Conservation (phyloP, 441 rosid species). For the Populus trichocarpa region DNA sequence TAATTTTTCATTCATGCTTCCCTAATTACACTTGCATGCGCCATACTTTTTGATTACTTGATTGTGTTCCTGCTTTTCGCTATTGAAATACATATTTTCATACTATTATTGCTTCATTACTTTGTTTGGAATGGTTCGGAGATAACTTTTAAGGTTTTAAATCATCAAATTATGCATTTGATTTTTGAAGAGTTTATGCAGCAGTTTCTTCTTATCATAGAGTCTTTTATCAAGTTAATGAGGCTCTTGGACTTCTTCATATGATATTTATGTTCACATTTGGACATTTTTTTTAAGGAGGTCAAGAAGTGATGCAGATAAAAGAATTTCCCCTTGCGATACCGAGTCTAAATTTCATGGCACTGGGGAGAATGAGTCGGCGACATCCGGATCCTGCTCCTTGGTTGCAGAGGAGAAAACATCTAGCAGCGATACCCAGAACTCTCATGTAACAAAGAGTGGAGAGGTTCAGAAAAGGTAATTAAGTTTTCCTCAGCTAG, state of each 20-base stretch:
- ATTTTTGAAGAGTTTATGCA: background rate
- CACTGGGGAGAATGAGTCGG: slow-evolving; percentile 43
- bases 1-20: background rate
- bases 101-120: background rate
- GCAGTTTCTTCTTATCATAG: background rate
- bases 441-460: slow-evolving; percentile 36
- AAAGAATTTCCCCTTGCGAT: slow-evolving; percentile 28
- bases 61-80: background rate
- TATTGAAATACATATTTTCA: background rate
- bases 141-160: background rate
- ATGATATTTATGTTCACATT: slow-evolving; percentile 8
- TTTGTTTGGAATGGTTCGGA: background rate
- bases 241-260: background rate
- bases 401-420: slow-evolving; percentile 68
- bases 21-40: background rate
- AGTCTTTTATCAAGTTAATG: background rate
- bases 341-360: slow-evolving; percentile 37
- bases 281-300: slow-evolving; percentile 28
- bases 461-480: slow-evolving; percentile 56
- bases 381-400: slow-evolving; percentile 77
- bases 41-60: background rate
- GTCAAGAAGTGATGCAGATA: slow-evolving; percentile 44
- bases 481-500: background rate
- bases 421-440: slow-evolving; percentile 60
- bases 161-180: background rate